Evolutionary conservation across 2,329 filamentous ascomycete genomes (phyloP).

Genomic region (Fusarium duplospermum): DNA sequence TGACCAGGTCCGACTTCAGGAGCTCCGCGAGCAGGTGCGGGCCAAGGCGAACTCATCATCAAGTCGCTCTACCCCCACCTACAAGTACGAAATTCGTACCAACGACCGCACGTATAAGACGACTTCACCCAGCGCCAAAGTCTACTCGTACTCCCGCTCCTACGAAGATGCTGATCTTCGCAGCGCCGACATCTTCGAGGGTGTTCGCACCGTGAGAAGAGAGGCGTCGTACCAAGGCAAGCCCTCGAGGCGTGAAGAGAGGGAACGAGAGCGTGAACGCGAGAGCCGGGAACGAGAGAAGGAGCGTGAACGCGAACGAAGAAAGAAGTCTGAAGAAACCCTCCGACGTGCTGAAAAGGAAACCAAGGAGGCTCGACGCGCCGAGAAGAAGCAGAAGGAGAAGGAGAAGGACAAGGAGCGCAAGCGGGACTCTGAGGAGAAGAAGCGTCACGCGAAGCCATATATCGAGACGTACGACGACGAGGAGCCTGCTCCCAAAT

Average conservation of each 20-base stretch:
- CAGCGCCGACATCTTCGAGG: slow-evolving; percentile 59
- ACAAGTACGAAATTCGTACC: slow-evolving; percentile 61
- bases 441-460: slow-evolving; percentile 49
- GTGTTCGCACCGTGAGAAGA: slow-evolving; percentile 55
- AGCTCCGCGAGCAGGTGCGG: slow-evolving; percentile 68
- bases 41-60: slow-evolving; percentile 58
- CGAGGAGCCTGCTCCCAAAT: slow-evolving; percentile 39
- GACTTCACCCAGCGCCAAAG: slow-evolving; percentile 47
- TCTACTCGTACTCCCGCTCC: slow-evolving; percentile 54
- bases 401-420: slow-evolving; percentile 54
- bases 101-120: slow-evolving; percentile 61
- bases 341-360: slow-evolving; percentile 42
- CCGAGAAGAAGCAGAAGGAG: slow-evolving; percentile 50
- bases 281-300: slow-evolving; percentile 36
- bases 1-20: slow-evolving; percentile 74
- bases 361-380: slow-evolving; percentile 48
- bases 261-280: slow-evolving; percentile 44
- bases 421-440: slow-evolving; percentile 52
- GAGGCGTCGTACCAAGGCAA: slow-evolving; percentile 61
- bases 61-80: slow-evolving; percentile 44
- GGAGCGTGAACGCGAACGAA: slow-evolving; percentile 38
- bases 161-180: slow-evolving; percentile 56
- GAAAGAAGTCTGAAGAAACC: slow-evolving; percentile 19
- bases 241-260: slow-evolving; percentile 56
- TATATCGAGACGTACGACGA: slow-evolving; percentile 53